Evolutionary conservation across 805 yeast species (phyloP).

Genomic region (Pichia californica): DNA sequence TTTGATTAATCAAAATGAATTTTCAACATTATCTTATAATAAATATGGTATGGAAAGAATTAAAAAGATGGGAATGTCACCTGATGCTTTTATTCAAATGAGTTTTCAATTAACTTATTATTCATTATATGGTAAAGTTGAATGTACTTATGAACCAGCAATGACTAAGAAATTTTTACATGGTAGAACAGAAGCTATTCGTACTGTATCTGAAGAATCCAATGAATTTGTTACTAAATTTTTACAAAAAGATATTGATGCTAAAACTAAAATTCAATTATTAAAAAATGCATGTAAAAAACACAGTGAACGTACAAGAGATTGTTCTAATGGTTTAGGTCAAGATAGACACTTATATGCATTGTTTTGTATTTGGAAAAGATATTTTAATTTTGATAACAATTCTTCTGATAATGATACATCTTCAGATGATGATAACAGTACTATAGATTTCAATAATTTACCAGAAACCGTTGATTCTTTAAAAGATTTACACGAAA

Average conservation of each 20-base stretch:
- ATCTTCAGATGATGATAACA: constrained; percentile 21
- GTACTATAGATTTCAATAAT: constrained; percentile 26
- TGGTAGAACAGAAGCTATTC: constrained; percentile 89
- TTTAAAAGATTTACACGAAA: constrained; percentile 26
- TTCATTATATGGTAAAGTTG: constrained; percentile 79
- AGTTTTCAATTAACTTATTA: constrained; percentile 69
- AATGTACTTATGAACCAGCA: constrained; percentile 92
- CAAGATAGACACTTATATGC: constrained; percentile 91
- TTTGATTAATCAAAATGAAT: constrained; percentile 78
- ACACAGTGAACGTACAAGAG: constrained; percentile 62
- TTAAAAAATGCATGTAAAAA: constrained; percentile 63
- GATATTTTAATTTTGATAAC: constrained; percentile 33
- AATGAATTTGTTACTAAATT: constrained; percentile 78
- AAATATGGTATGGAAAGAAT: constrained; percentile 69
- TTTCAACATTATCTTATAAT: constrained; percentile 69
- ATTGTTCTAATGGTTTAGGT: constrained; percentile 74
- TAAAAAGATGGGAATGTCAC: constrained; percentile 80
- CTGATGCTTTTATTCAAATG: constrained; percentile 94
- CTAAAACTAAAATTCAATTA: constrained; percentile 50
- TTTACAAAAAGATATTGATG: constrained; percentile 57
- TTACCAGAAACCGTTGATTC: constrained; percentile 20
- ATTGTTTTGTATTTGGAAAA: constrained; percentile 79
- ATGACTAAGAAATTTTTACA: constrained; percentile 86
- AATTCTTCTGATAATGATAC: neutral
- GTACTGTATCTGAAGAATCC: constrained; percentile 77